phyloP scores from a whole-genome alignment of 2,329 filamentous ascomycete species.

The Lachnellula subtilissima region DNA sequence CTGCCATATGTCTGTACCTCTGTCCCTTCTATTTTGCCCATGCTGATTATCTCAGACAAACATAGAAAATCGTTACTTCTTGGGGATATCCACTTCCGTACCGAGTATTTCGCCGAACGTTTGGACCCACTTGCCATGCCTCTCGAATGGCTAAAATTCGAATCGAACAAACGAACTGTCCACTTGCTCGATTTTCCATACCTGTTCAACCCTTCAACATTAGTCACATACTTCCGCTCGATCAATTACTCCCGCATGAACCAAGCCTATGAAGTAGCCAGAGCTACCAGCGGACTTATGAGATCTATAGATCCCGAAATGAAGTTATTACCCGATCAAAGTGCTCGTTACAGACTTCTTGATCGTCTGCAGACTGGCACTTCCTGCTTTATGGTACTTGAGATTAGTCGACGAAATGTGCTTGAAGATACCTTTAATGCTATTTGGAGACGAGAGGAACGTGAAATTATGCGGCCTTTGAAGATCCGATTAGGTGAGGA shows the following conservation, averaged over 20 bases:
- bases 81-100: slow-evolving; percentile 64
- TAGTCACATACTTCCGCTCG: slow-evolving; percentile 80
- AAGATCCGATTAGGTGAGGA: slow-evolving; percentile 84
- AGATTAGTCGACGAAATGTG: slow-evolving; percentile 62
- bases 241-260: slow-evolving; percentile 88
- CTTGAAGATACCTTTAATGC: slow-evolving; percentile 77
- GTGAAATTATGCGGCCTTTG: slow-evolving; percentile 77
- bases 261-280: slow-evolving; percentile 67
- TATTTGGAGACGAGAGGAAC: slow-evolving; percentile 78
- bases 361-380: slow-evolving; percentile 62
- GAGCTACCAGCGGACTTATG: slow-evolving; percentile 51
- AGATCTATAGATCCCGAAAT: slow-evolving; percentile 47
- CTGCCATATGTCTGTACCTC: slow-evolving; percentile 61
- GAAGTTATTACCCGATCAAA: slow-evolving; percentile 50
- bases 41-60: slow-evolving; percentile 43
- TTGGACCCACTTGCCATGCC: slow-evolving; percentile 73
- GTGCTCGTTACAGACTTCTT: slow-evolving; percentile 57
- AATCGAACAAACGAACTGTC: slow-evolving; percentile 55
- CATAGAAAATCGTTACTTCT: slow-evolving; percentile 61
- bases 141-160: slow-evolving; percentile 62
- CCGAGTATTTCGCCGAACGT: slow-evolving; percentile 70
- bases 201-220: slow-evolving; percentile 66
- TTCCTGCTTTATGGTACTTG: slow-evolving; percentile 65
- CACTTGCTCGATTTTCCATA: slow-evolving; percentile 80
- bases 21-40: neutral